Evolutionary conservation across 768 basidiomycete genomes (phyloP).

Genomic region (Dentipellis sp.): DNA sequence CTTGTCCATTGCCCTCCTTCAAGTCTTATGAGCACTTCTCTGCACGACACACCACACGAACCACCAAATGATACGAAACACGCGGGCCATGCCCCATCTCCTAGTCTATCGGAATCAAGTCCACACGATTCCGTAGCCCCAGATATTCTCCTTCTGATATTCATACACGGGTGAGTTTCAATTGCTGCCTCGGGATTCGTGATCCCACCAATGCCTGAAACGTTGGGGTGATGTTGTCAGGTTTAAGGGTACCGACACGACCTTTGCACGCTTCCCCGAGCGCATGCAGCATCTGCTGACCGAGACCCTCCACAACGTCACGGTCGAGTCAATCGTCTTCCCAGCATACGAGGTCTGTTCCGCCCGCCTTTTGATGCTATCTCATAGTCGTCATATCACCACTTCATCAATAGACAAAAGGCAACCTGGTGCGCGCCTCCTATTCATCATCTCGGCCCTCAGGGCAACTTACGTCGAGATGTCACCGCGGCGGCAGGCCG

Average conservation of each 20-base stretch:
- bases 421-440: slow-evolving; percentile 59
- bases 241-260: slow-evolving; percentile 56
- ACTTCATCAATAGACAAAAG: slow-evolving; percentile 57
- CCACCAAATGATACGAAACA: too few species aligned
- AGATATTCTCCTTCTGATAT: slow-evolving; percentile 49
- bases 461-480: not conserved
- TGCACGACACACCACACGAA: too few species aligned
- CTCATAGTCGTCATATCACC: not conserved
- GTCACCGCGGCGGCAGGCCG: slow-evolving; percentile 5
- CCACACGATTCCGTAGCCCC: not conserved
- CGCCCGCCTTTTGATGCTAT: not conserved
- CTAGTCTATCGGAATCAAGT: too few species aligned
- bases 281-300: slow-evolving; percentile 69
- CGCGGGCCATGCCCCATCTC: too few species aligned
- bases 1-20: too few species aligned
- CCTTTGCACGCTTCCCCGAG: slow-evolving; percentile 72
- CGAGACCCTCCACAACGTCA: slow-evolving; percentile 45
- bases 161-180: slow-evolving; percentile 66
- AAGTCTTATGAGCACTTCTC: too few species aligned
- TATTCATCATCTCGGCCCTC: not conserved
- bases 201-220: not conserved
- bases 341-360: slow-evolving; percentile 75
- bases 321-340: slow-evolving; percentile 72
- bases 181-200: slow-evolving; percentile 14
- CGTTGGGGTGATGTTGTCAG: slow-evolving; percentile 19